A percentile compares a stretch with the other conserved stretches of the same genome.
These are phyloP conservation scores for Saccharomyces jurei DNA, from an alignment of 805 yeast species.

Conservation along the genomic window DNA sequence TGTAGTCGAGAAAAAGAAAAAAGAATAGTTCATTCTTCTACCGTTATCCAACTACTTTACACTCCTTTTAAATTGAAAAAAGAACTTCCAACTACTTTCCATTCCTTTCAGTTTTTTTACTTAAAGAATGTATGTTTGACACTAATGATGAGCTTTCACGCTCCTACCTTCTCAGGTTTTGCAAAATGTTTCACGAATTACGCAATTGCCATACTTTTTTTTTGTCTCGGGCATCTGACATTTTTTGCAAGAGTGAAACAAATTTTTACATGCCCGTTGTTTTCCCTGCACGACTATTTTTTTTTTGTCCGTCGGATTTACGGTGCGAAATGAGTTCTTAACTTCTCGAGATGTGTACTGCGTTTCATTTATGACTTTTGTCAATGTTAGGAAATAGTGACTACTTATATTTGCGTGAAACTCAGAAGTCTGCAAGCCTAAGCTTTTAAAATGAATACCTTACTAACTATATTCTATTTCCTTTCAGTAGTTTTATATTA, in stretches of 20 bases:
- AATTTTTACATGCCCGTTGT: not conserved
- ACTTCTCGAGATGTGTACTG: not conserved
- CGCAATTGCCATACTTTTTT: not conserved
- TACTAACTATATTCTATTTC: not conserved
- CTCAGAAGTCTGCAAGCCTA: not conserved
- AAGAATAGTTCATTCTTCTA: not conserved
- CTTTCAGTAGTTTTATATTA: slow-evolving; percentile 3
- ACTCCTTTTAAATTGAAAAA: not conserved
- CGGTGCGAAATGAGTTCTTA: not conserved
- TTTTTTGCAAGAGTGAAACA: not conserved
- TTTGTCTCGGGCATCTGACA: not conserved
- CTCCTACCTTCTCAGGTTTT: not conserved
- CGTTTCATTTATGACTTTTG: not conserved
- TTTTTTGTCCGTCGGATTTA: not conserved
- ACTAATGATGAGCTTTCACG: not conserved
- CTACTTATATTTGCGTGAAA: not conserved
- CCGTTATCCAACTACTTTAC: not conserved
- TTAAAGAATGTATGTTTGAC: not conserved
- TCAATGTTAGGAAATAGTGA: not conserved
- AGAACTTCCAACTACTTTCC: not conserved
- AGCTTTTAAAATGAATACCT: not conserved
- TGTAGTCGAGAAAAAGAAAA: not conserved
- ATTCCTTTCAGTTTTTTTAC: not conserved
- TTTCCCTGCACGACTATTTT: not conserved
- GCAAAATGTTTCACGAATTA: not conserved